These are phyloP conservation scores for Trifolium fragiferum DNA, from an alignment of 306 rosid genomes.

Conservation along the genomic window DNA sequence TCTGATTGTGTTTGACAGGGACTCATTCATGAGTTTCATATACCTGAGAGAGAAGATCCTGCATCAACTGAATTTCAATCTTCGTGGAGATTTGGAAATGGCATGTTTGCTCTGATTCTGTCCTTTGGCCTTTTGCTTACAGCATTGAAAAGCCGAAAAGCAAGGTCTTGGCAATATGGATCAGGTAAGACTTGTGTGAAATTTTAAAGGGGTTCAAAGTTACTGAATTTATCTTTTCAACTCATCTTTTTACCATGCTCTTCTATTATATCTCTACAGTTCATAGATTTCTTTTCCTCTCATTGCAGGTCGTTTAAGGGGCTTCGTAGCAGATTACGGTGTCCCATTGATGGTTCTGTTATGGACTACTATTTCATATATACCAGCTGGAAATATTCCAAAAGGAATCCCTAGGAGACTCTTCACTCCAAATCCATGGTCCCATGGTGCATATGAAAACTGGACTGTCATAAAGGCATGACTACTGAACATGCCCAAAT, in stretches of 20 bases:
- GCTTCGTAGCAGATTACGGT: conserved; percentile 82
- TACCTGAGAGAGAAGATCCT: conserved; percentile 66
- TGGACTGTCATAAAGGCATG: conserved; percentile 80
- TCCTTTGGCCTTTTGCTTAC: conserved; percentile 80
- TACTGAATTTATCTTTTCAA: conserved; percentile 6
- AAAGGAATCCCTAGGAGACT: conserved; percentile 81
- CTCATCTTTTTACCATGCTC: conserved; percentile 1
- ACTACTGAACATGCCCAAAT: conserved; percentile 28
- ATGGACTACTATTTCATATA: conserved; percentile 77
- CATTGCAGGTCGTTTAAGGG: conserved; percentile 64
- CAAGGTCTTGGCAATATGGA: conserved; percentile 82
- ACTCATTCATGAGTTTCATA: conserved; percentile 61
- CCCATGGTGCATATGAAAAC: conserved; percentile 69
- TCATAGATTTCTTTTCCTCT: conserved; percentile 21
- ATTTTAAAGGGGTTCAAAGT: background rate
- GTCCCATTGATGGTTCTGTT: conserved; percentile 77
- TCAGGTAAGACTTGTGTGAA: conserved; percentile 55
- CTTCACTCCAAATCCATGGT: conserved; percentile 91
- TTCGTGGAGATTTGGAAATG: conserved; percentile 87
- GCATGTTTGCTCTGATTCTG: conserved; percentile 82
- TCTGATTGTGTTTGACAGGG: conserved; percentile 58
- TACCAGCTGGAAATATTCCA: conserved; percentile 66
- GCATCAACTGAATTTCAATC: conserved; percentile 63
- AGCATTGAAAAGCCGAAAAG: conserved; percentile 74
- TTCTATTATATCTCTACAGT: conserved; percentile 19